Conservation (phyloP, 1,284 basidiomycete genomes). For the Sutorius eximius region DNA sequence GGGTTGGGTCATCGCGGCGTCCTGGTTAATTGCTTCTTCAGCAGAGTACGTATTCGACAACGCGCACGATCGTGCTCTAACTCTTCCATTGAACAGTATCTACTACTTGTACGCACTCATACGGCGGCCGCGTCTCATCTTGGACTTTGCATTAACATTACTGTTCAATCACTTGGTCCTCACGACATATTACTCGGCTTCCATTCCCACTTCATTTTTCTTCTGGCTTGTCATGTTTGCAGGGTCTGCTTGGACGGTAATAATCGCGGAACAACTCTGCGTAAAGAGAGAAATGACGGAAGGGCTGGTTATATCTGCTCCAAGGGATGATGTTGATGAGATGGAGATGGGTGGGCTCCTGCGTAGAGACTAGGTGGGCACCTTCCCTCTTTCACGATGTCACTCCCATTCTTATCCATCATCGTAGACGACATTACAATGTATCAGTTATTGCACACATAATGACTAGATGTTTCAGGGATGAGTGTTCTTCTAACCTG, state of each 20-base stretch:
- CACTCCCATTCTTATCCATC: conserved; percentile 3
- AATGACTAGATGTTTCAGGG: conserved; percentile 19
- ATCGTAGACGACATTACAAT: conserved; percentile 22
- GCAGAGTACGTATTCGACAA: conserved; percentile 65
- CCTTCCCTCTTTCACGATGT: conserved; percentile 10
- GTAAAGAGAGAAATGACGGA: conserved; percentile 91
- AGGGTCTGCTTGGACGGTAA: conserved; percentile 75
- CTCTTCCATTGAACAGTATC: conserved; percentile 54
- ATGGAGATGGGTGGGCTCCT: conserved; percentile 64
- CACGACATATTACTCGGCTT: conserved; percentile 87
- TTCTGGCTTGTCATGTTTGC: conserved; percentile 80
- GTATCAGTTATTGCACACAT: conserved; percentile 18
- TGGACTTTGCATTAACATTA: conserved; percentile 92
- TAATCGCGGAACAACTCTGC: conserved; percentile 88
- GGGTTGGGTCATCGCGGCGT: conserved; percentile 84
- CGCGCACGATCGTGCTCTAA: conserved; percentile 22
- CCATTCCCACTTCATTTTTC: conserved; percentile 86
- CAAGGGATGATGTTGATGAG: conserved; percentile 42
- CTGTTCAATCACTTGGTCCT: conserved; percentile 88
- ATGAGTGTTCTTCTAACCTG: background rate
- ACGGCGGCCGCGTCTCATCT: conserved; percentile 87
- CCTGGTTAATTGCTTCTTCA: conserved; percentile 78
- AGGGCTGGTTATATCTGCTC: conserved; percentile 63
- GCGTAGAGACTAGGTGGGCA: conserved; percentile 36
- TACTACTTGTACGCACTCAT: conserved; percentile 86